Evolutionary conservation across 2,329 filamentous ascomycete genomes (phyloP).

Genomic region (Beauveria bassiana): DNA sequence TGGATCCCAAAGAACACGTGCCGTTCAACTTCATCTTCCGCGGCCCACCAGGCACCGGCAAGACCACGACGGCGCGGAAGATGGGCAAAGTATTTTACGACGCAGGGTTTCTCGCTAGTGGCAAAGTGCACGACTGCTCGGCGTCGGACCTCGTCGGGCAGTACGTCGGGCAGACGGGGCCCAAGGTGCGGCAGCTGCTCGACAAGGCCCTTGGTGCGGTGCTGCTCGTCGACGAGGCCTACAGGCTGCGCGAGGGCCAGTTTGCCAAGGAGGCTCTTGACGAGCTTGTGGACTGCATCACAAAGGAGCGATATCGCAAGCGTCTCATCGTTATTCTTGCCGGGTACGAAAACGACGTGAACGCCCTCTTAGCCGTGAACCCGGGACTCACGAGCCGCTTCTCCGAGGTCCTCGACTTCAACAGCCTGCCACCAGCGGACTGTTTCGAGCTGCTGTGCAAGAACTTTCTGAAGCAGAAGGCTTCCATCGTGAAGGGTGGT

Average conservation of each 20-base stretch:
- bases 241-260: constrained; percentile 47
- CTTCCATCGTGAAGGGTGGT: constrained; percentile 13
- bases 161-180: constrained; percentile 62
- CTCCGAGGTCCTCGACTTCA: constrained; percentile 52
- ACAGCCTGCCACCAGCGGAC: constrained; percentile 30
- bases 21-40: constrained; percentile 65
- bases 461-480: constrained; percentile 30
- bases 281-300: constrained; percentile 43
- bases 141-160: constrained; percentile 61
- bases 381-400: constrained; percentile 58
- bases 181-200: constrained; percentile 51
- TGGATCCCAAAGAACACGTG: constrained; percentile 32
- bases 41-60: constrained; percentile 61
- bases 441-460: constrained; percentile 29
- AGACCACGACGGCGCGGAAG: constrained; percentile 63
- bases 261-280: constrained; percentile 52
- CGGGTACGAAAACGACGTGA: constrained; percentile 60
- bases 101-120: constrained; percentile 56
- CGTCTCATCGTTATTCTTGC: constrained; percentile 62
- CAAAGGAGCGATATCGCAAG: constrained; percentile 47
- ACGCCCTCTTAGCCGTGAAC: constrained; percentile 53
- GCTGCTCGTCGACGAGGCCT: constrained; percentile 66
- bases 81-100: constrained; percentile 72
- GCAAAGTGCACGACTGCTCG: constrained; percentile 57
- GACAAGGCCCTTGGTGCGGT: constrained; percentile 58